Evolutionary conservation across 2,329 filamentous ascomycete genomes (phyloP).

Genomic region (Nigrograna mackinnonii): DNA sequence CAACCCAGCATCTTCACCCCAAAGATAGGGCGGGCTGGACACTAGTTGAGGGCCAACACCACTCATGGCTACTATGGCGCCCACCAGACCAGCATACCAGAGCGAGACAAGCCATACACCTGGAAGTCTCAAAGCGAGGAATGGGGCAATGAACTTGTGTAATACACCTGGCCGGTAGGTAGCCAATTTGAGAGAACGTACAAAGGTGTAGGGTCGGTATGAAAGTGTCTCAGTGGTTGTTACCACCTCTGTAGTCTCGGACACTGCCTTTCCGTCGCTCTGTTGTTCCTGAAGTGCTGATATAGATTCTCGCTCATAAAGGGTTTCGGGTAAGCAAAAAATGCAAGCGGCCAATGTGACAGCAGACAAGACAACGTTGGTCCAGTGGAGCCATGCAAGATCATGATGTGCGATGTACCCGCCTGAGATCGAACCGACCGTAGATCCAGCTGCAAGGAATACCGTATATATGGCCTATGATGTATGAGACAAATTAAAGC

Average conservation of each 20-base stretch:
- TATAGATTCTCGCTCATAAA: conserved; percentile 36
- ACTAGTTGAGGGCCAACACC: conserved; percentile 43
- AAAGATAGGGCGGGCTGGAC: conserved; percentile 44
- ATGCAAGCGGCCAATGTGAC: conserved; percentile 36
- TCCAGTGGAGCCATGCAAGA: conserved; percentile 46
- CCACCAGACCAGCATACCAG: conserved; percentile 48
- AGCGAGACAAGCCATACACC: conserved; percentile 47
- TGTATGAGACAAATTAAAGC: neutral
- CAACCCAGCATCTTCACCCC: conserved; percentile 43
- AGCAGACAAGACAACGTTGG: conserved; percentile 40
- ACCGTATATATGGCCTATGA: conserved; percentile 46
- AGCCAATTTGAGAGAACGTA: conserved; percentile 38
- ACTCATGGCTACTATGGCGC: conserved; percentile 43
- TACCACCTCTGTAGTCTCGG: conserved; percentile 18
- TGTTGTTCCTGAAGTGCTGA: conserved; percentile 2
- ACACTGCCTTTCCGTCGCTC: neutral
- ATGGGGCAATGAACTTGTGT: conserved; percentile 41
- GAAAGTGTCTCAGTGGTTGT: conserved; percentile 12
- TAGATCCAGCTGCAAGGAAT: conserved; percentile 41
- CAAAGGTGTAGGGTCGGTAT: conserved; percentile 34
- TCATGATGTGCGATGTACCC: conserved; percentile 44
- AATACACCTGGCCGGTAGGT: conserved; percentile 39
- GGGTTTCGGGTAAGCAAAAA: conserved; percentile 44
- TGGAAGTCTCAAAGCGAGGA: conserved; percentile 41
- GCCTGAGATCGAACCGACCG: conserved; percentile 43